These are phyloP conservation scores for Fusarium albidum DNA, from an alignment of 2,329 filamentous ascomycete genomes.

Conservation along the genomic window DNA sequence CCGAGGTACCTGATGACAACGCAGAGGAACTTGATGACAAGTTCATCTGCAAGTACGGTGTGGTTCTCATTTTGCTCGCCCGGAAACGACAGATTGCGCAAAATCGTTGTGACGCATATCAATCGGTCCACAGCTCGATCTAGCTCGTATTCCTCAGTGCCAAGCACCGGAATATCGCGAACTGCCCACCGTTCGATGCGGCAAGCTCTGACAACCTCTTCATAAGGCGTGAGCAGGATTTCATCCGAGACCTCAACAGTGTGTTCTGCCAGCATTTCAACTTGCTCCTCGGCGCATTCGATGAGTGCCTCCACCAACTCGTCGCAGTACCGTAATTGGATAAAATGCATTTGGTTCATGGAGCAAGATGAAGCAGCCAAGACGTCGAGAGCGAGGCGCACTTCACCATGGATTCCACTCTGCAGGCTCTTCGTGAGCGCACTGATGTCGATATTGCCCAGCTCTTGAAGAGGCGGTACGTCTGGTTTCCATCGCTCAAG, in stretches of 20 bases:
- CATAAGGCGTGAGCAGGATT: constrained; percentile 83
- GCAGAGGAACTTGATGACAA: constrained; percentile 84
- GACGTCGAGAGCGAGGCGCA: constrained; percentile 88
- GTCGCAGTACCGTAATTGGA: constrained; percentile 78
- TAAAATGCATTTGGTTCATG: constrained; percentile 69
- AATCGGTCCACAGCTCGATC: constrained; percentile 87
- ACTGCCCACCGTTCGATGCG: constrained; percentile 76
- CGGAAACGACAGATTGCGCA: constrained; percentile 92
- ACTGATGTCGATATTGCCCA: constrained; percentile 89
- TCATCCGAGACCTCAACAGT: constrained; percentile 87
- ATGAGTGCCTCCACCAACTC: constrained; percentile 88
- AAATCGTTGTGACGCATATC: constrained; percentile 88
- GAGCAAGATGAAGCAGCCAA: constrained; percentile 73
- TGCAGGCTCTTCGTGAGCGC: constrained; percentile 90
- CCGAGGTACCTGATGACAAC: constrained; percentile 86
- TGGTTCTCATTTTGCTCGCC: constrained; percentile 71
- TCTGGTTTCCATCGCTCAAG: constrained; percentile 76
- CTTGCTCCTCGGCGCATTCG: constrained; percentile 89
- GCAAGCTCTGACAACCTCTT: constrained; percentile 84
- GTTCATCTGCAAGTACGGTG: constrained; percentile 73
- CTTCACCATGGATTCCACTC: constrained; percentile 87
- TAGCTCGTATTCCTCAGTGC: constrained; percentile 79
- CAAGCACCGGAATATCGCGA: constrained; percentile 77
- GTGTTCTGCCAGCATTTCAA: constrained; percentile 84
- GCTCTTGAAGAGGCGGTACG: constrained; percentile 76